phyloP scores from a whole-genome alignment of 1,284 basidiomycete genomes.

The Pterulicium gracile region DNA sequence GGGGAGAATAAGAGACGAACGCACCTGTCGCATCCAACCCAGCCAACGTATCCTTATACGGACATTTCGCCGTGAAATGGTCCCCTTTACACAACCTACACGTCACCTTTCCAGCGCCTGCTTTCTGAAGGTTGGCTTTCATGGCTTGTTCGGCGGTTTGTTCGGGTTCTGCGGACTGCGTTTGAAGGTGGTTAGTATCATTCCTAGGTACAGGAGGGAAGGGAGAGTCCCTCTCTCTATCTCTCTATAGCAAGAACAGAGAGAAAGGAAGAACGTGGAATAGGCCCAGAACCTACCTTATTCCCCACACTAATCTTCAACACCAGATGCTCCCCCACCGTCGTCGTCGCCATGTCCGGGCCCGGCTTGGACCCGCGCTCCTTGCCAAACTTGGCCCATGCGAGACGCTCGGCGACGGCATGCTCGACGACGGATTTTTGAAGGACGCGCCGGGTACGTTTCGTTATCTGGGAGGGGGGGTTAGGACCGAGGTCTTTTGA shows the following conservation, averaged over 20 bases:
- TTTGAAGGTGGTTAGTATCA: not conserved
- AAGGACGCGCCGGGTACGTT: conserved; percentile 79
- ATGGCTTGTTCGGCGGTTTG: conserved; percentile 55
- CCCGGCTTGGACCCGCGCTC: conserved; percentile 86
- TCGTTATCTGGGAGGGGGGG: conserved; percentile 51
- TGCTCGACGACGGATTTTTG: conserved; percentile 93
- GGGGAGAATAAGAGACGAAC: conserved; percentile 12
- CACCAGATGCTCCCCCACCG: conserved; percentile 85
- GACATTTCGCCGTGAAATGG: conserved; percentile 98
- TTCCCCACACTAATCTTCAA: conserved; percentile 83
- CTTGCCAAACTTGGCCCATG: conserved; percentile 90
- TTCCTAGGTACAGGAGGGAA: not conserved
- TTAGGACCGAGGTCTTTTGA: too few relatives aligned
- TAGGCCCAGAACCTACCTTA: conserved; percentile 40
- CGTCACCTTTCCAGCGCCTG: conserved; percentile 79
- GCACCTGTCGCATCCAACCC: conserved; percentile 58
- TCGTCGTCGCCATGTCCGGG: conserved; percentile 91
- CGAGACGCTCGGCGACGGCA: conserved; percentile 86
- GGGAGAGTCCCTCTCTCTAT: too few relatives aligned
- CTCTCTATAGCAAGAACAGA: conserved; percentile 18
- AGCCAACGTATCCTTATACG: conserved; percentile 90
- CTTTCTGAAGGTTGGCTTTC: conserved; percentile 58
- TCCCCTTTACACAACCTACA: conserved; percentile 96
- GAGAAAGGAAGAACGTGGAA: conserved; percentile 1
- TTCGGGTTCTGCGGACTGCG: conserved; percentile 33